phyloP scores from a whole-genome alignment of 257 asterid genomes.

The Pogostemon cablin region DNA sequence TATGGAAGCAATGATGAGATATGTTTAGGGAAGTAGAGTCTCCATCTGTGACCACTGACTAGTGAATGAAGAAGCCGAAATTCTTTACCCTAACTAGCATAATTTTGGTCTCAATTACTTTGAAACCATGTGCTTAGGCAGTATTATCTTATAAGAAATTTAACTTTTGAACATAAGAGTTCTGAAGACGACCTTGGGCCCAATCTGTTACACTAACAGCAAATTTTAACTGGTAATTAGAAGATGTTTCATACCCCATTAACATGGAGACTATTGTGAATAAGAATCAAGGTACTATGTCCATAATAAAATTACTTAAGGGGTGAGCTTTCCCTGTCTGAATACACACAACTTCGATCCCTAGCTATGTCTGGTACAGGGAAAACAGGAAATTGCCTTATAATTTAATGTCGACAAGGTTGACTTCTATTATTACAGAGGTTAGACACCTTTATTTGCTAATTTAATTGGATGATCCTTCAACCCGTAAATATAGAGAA shows the following conservation, averaged over 20 bases:
- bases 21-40: slow-evolving; percentile 13
- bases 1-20: slow-evolving; percentile 2
- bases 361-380: neutral
- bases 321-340: neutral
- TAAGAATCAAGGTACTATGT: neutral
- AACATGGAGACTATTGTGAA: neutral
- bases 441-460: neutral
- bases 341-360: neutral
- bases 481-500: neutral
- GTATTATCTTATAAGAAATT: neutral
- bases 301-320: too few relatives aligned
- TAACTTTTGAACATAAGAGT: slow-evolving; percentile 3
- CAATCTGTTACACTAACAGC: neutral
- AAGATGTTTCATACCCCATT: slow-evolving; percentile 1
- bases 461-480: neutral
- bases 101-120: slow-evolving; percentile 1
- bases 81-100: neutral
- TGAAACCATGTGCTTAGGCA: neutral
- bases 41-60: neutral
- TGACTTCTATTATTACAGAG: neutral
- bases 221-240: slow-evolving; percentile 4
- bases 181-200: neutral
- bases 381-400: neutral
- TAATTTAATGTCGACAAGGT: neutral
- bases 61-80: slow-evolving; percentile 19